These are phyloP conservation scores for Cladosporium sp. DNA, from an alignment of 2,329 filamentous ascomycete species.

Conservation along the genomic window DNA sequence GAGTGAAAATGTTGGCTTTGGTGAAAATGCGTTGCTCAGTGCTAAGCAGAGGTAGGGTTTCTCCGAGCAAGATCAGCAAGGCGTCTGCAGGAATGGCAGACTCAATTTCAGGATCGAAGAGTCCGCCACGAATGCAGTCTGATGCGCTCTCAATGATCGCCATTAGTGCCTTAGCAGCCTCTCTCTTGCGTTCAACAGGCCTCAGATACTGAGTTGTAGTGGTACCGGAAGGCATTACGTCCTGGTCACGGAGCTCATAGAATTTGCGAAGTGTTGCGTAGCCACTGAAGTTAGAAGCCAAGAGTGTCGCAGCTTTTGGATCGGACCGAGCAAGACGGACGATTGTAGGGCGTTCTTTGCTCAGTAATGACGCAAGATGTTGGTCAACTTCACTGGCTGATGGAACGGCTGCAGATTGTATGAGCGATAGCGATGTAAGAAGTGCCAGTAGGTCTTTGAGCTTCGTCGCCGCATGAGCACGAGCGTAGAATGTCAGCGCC, in stretches of 20 bases:
- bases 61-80: conserved; percentile 77
- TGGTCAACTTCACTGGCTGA: conserved; percentile 69
- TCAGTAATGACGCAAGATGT: conserved; percentile 68
- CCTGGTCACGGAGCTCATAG: conserved; percentile 81
- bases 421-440: conserved; percentile 81
- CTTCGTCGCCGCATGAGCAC: conserved; percentile 75
- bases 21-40: conserved; percentile 35
- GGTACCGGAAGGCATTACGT: conserved; percentile 37
- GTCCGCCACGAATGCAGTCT: conserved; percentile 85
- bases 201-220: conserved; percentile 46
- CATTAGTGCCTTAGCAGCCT: conserved; percentile 71
- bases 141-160: conserved; percentile 84
- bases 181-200: conserved; percentile 63
- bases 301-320: conserved; percentile 75
- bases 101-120: conserved; percentile 79
- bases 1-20: conserved; percentile 30
- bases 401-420: conserved; percentile 81
- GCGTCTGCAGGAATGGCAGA: conserved; percentile 88
- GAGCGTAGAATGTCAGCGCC: conserved; percentile 85
- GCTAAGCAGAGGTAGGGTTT: conserved; percentile 75
- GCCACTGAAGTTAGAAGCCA: conserved; percentile 83
- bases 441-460: conserved; percentile 84
- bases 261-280: conserved; percentile 90
- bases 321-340: conserved; percentile 72
- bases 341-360: conserved; percentile 69